These are phyloP conservation scores for Excoecaria agallocha DNA, from an alignment of 345 rosid genomes.

Conservation along the genomic window DNA sequence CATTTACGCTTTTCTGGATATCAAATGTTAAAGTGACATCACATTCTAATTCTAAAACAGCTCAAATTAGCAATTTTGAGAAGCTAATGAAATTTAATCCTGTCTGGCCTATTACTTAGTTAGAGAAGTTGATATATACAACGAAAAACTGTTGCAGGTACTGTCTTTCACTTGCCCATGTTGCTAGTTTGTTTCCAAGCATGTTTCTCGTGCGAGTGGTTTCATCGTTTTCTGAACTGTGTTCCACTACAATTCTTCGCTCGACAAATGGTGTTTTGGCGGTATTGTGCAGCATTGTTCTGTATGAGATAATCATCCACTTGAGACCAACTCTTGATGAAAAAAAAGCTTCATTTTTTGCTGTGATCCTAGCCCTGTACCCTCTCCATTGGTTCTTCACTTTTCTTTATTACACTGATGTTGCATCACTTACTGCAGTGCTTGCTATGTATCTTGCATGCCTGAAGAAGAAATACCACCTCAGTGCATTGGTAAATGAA, in stretches of 20 bases:
- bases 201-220: slow-evolving; percentile 32
- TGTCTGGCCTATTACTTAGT: background rate
- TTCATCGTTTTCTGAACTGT: slow-evolving; percentile 46
- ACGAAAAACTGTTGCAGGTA: slow-evolving; percentile 59
- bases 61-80: background rate
- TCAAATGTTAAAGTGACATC: background rate
- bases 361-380: slow-evolving; percentile 61
- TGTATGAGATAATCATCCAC: slow-evolving; percentile 58
- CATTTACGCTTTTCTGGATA: background rate
- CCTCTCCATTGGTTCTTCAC: slow-evolving; percentile 96
- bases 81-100: background rate
- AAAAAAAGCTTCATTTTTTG: slow-evolving; percentile 52
- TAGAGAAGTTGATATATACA: slow-evolving; percentile 25
- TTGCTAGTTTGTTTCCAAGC: slow-evolving; percentile 71
- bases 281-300: slow-evolving; percentile 62
- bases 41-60: background rate
- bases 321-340: slow-evolving; percentile 59
- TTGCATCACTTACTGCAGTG: slow-evolving; percentile 75
- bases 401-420: slow-evolving; percentile 94
- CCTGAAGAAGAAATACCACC: slow-evolving; percentile 62
- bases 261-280: slow-evolving; percentile 65
- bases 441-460: slow-evolving; percentile 87
- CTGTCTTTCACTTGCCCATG: slow-evolving; percentile 76
- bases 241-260: slow-evolving; percentile 64
- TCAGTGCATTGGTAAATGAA: slow-evolving; percentile 71